phyloP scores from a whole-genome alignment of 2,329 filamentous ascomycete species.

The Colletotrichum sp. region DNA sequence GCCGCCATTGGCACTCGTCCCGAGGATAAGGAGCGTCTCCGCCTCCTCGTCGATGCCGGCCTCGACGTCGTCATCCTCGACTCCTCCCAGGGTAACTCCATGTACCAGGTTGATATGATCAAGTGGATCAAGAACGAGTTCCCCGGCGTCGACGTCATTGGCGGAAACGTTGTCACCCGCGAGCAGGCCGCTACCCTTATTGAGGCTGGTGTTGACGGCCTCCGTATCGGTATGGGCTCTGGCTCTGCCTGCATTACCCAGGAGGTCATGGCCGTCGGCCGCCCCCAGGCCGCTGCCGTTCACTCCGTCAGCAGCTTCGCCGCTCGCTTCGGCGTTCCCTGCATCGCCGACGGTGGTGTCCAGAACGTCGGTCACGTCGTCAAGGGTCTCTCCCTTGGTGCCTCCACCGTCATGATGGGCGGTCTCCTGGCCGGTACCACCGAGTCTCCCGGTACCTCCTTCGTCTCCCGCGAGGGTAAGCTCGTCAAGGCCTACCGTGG shows the following conservation, averaged over 20 bases:
- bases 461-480: constrained; percentile 95
- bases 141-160: constrained; percentile 90
- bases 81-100: constrained; percentile 96
- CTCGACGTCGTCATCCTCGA: constrained; percentile 95
- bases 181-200: constrained; percentile 95
- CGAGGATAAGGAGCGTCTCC: constrained; percentile 86
- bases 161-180: constrained; percentile 96
- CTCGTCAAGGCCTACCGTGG: constrained; percentile 99
- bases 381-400: constrained; percentile 94
- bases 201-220: constrained; percentile 90
- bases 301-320: constrained; percentile 90
- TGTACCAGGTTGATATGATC: constrained; percentile 99
- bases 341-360: constrained; percentile 96
- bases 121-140: constrained; percentile 91
- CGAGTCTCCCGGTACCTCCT: constrained; percentile 95
- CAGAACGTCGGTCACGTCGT: constrained; percentile 99
- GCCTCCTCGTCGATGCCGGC: constrained; percentile 90
- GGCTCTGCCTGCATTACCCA: constrained; percentile 98
- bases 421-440: constrained; percentile 96
- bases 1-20: constrained; percentile 95
- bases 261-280: constrained; percentile 98
- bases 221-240: constrained; percentile 98
- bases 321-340: constrained; percentile 91
- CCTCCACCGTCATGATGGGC: constrained; percentile 98
- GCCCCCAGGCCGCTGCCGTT: constrained; percentile 92